Conservation (phyloP, 1,284 basidiomycete species). For the Malassezia sp. region DNA sequence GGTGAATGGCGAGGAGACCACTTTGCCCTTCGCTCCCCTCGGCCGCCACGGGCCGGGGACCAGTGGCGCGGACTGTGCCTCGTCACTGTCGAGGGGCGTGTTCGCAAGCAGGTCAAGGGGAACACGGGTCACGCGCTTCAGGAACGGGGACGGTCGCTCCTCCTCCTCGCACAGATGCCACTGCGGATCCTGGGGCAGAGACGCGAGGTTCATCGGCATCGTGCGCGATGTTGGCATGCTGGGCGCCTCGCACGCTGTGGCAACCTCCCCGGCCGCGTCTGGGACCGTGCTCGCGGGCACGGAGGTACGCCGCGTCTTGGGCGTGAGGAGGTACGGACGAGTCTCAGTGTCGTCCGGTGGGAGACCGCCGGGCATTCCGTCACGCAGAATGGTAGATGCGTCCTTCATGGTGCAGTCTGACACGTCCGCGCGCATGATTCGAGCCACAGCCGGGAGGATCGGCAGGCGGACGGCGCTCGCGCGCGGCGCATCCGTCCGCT, state of each 20-base stretch:
- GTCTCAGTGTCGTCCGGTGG: too few species aligned
- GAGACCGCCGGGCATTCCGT: not conserved
- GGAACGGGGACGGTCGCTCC: slow-evolving; percentile 17
- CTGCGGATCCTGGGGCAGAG: slow-evolving; percentile 7
- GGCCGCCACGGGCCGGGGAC: slow-evolving; percentile 11
- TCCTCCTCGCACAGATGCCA: slow-evolving; percentile 12
- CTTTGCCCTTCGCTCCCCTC: too few species aligned
- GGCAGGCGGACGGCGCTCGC: too few species aligned
- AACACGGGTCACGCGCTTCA: slow-evolving; percentile 18
- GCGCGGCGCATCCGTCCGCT: not conserved
- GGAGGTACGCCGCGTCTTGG: not conserved
- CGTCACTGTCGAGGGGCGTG: not conserved
- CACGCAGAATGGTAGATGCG: slow-evolving; percentile 11
- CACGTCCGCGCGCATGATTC: slow-evolving; percentile 4
- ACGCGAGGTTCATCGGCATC: not conserved
- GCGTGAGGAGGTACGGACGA: too few species aligned
- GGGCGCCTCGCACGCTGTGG: not conserved
- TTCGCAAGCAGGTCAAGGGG: slow-evolving; percentile 3
- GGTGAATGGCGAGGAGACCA: too few species aligned
- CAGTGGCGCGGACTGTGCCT: not conserved
- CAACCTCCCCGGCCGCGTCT: not conserved
- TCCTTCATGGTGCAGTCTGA: slow-evolving; percentile 18
- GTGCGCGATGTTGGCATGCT: not conserved
- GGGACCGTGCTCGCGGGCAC: not conserved
- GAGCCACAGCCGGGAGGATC: not conserved